phyloP scores from a whole-genome alignment of 345 rosid genomes.

The Rhodamnia rubescens region DNA sequence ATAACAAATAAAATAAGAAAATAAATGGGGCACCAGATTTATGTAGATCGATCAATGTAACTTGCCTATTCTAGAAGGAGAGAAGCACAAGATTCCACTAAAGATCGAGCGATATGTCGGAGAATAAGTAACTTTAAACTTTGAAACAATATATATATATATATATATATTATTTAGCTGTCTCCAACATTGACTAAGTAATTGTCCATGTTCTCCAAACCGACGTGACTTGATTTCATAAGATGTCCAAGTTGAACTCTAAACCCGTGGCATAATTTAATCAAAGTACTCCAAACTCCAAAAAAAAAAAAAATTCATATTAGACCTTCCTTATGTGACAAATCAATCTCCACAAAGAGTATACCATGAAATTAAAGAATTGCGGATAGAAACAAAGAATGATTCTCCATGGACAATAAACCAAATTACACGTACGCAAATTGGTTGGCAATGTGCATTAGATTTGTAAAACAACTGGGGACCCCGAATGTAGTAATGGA shows the following conservation, averaged over 20 bases:
- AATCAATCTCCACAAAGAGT: neutral
- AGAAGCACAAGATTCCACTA: neutral
- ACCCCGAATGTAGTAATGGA: neutral
- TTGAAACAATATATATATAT: too few species aligned
- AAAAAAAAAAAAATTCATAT: neutral
- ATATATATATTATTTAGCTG: too few species aligned
- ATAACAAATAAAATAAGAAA: neutral
- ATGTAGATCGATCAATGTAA: accelerated
- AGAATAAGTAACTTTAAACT: neutral
- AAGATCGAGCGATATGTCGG: neutral
- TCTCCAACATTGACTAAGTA: neutral
- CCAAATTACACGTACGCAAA: neutral
- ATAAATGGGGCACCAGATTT: neutral
- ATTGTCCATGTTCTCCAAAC: neutral
- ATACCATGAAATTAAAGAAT: neutral
- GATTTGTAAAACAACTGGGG: neutral
- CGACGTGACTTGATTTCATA: neutral
- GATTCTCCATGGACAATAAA: neutral
- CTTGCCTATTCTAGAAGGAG: neutral
- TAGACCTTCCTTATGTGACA: neutral
- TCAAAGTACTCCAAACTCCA: neutral
- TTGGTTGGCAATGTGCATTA: neutral
- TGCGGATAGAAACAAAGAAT: neutral
- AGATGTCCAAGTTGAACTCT: neutral
- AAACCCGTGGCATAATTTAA: neutral